Base-by-base conservation (phyloP, 805 yeast genomes). In the Saccharomyces mikatae region DNA sequence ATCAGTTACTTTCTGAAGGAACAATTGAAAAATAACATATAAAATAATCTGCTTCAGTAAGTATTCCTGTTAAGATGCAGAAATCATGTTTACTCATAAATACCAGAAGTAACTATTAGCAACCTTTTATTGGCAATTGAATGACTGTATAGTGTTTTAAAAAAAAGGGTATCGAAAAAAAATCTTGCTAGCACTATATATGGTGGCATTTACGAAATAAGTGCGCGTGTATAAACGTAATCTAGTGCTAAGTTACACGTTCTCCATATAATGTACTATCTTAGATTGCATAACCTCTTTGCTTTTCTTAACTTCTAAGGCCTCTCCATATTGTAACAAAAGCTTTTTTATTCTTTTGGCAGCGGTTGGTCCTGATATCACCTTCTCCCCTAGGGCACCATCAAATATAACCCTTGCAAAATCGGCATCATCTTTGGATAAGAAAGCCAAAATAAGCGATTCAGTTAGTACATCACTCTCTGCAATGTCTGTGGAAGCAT, bases 401-500 rank as follows among this genome's bases (percentile, higher is more conserved):
- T 80, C 82, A 56, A 74, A 71, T 11, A 80, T 63, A 47, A 80
- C 74, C 52, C 73, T 70, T 0, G 84, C 83, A 65, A 82, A 80
- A 56, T 78, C 81, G 47, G 84, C 66, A 62, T 82, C 84, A 47
- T 73, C 68, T 41, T 73, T 71, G 22, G 73, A 72, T 41, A 82
- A 63, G 53, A 64, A 72, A 0, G 77, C 74, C 14, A 78, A 57
- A 29, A 81, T 65, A 41, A 81, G 61, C 2, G 81, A 66, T 57
- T 81, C 82, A 1, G 80, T 75, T 26, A 80, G 58, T 4, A 68
- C 53, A 1, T 80, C 81, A 14, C 75, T 63, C 2, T 74, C 71
- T 0, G 83, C 77, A 6, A 60, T 46, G n/a, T 57, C 50, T 1
- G 59, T 52, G 1, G 66, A 60, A 3, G 50, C 56, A 27, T 67